A percentile compares a stretch with the other conserved stretches of the same genome.
Conservation (phyloP, 2,329 filamentous ascomycete species). For the Sclerotinia trifoliorum region DNA sequence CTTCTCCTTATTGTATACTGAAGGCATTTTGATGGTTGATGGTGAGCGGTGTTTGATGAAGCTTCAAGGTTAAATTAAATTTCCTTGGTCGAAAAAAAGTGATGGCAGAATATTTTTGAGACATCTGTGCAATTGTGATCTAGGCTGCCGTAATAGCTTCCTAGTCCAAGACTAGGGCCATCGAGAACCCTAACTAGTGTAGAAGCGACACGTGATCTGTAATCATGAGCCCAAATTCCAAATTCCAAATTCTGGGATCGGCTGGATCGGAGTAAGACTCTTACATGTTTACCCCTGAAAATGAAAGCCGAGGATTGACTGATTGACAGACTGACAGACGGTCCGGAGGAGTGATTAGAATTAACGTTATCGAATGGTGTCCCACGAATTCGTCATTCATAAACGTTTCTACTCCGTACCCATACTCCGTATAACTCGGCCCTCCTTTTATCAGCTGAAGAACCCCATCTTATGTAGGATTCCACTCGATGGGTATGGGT, state of each 20-base stretch:
- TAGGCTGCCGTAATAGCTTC: conserved; percentile 14
- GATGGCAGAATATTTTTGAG: conserved; percentile 20
- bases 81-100: conserved; percentile 25
- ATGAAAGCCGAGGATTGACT: conserved; percentile 15
- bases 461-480: conserved; percentile 13
- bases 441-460: conserved; percentile 12
- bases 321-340: conserved; percentile 5
- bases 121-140: conserved; percentile 8
- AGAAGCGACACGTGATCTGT: rapidly evolving
- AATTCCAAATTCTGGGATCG: background rate
- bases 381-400: conserved; percentile 20
- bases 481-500: background rate
- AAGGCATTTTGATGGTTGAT: conserved; percentile 62
- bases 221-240: background rate
- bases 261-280: background rate
- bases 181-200: rapidly evolving
- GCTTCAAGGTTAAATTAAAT: conserved; percentile 12
- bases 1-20: conserved; percentile 85
- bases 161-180: background rate
- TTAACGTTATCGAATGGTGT: conserved; percentile 20
- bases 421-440: conserved; percentile 3
- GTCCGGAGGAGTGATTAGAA: background rate
- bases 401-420: background rate
- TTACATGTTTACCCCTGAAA: conserved; percentile 16
- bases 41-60: conserved; percentile 25